Evolutionary conservation across 2,329 filamentous ascomycete genomes (phyloP).

Genomic region (Trichoderma brevicompactum): DNA sequence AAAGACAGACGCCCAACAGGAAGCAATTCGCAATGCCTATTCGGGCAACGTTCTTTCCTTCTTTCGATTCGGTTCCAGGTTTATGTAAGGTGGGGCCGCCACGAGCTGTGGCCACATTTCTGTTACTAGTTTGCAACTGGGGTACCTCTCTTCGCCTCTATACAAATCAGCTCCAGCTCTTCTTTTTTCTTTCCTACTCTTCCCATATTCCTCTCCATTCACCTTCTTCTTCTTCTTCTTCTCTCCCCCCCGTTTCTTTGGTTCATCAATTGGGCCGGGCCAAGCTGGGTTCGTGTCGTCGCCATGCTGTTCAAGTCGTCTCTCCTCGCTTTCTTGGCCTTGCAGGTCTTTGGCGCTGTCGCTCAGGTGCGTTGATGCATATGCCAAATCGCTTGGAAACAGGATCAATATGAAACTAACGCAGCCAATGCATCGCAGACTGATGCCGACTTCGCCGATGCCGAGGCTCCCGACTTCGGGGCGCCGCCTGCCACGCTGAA

Average conservation of each 20-base stretch:
- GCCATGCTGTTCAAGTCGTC: constrained; percentile 76
- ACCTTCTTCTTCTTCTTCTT: constrained; percentile 19
- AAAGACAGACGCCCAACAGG: too few relatives aligned
- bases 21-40: background rate
- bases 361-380: constrained; percentile 60
- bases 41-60: background rate
- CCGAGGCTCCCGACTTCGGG: constrained; percentile 11
- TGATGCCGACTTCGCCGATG: constrained; percentile 12
- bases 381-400: background rate
- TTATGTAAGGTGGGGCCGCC: constrained; percentile 22
- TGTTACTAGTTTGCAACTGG: constrained; percentile 11
- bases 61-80: background rate
- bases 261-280: constrained; percentile 26
- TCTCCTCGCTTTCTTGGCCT: constrained; percentile 71
- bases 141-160: background rate
- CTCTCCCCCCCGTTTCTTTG: constrained; percentile 15
- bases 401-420: background rate
- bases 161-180: constrained; percentile 24
- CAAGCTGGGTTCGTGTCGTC: constrained; percentile 29
- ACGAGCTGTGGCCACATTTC: constrained; percentile 31
- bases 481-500: constrained; percentile 49
- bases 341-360: constrained; percentile 67
- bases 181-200: constrained; percentile 12
- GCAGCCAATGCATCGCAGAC: background rate
- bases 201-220: background rate